phyloP scores from a whole-genome alignment of 768 basidiomycete species.

The Lentinula lateritia region DNA sequence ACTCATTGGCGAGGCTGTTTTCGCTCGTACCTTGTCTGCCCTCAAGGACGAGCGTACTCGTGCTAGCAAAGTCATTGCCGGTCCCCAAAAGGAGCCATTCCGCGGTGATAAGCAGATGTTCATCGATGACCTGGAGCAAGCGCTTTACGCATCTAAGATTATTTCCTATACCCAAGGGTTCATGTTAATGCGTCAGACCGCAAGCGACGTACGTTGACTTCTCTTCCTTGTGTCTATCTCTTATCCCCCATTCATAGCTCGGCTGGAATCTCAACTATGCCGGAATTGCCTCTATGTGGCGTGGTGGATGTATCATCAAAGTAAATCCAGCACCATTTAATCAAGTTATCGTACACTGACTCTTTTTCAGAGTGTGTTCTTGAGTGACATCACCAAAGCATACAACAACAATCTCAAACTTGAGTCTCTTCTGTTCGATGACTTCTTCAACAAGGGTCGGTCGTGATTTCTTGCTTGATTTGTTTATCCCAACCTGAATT shows the following conservation, averaged over 20 bases:
- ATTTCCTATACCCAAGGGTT: conserved; percentile 99
- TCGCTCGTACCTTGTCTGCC: conserved; percentile 95
- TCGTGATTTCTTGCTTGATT: neutral
- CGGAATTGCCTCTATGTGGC: conserved; percentile 99
- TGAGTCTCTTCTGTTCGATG: conserved; percentile 91
- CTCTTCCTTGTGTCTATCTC: neutral
- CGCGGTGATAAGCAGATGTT: conserved; percentile 97
- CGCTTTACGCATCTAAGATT: conserved; percentile 98
- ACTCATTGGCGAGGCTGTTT: conserved; percentile 98
- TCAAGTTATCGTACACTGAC: conserved; percentile 14
- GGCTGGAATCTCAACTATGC: conserved; percentile 95
- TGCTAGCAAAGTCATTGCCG: conserved; percentile 86
- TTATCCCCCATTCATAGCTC: conserved; percentile 33
- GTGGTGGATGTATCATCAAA: conserved; percentile 99
- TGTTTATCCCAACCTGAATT: conserved; percentile 3
- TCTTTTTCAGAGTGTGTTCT: conserved; percentile 73
- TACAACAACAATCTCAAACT: conserved; percentile 81
- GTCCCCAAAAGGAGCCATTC: conserved; percentile 91
- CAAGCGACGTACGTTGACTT: conserved; percentile 62
- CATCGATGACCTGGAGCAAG: conserved; percentile 98
- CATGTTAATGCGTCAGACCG: conserved; percentile 98
- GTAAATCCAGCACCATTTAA: conserved; percentile 23
- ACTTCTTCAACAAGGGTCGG: conserved; percentile 93
- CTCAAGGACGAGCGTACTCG: conserved; percentile 95
- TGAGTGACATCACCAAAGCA: conserved; percentile 86